These are phyloP conservation scores for Keithomyces neogunnii DNA, from an alignment of 2,329 filamentous ascomycete genomes.

Conservation along the genomic window DNA sequence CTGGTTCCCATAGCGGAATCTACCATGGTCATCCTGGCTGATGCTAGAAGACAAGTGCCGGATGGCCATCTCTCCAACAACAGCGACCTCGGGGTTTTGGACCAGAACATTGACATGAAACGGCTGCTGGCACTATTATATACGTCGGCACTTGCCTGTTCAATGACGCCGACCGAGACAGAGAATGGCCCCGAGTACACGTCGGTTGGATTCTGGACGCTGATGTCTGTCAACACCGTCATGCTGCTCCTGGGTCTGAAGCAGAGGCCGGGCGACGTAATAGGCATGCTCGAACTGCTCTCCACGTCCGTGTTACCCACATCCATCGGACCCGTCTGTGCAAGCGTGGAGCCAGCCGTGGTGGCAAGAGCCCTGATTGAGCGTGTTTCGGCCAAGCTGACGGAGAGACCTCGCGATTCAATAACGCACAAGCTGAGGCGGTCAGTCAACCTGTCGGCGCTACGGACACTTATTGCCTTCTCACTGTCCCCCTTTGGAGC, in stretches of 20 bases:
- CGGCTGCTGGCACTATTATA: constrained; percentile 60
- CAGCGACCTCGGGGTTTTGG: constrained; percentile 29
- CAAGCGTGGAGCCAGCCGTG: constrained; percentile 32
- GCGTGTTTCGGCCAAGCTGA: constrained; percentile 53
- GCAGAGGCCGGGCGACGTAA: constrained; percentile 55
- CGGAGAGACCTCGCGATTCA: constrained; percentile 39
- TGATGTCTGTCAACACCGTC: constrained; percentile 57
- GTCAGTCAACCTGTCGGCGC: constrained; percentile 34
- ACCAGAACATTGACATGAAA: constrained; percentile 52
- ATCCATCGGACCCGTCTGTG: constrained; percentile 58
- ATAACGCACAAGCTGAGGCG: constrained; percentile 30
- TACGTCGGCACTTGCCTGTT: constrained; percentile 51
- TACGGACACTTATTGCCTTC: constrained; percentile 52
- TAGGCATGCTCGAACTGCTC: constrained; percentile 56
- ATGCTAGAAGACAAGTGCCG: constrained; percentile 43
- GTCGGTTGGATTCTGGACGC: constrained; percentile 53
- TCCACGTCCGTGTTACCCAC: constrained; percentile 54
- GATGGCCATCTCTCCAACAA: constrained; percentile 38
- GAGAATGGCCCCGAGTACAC: constrained; percentile 21
- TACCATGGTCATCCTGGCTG: constrained; percentile 51
- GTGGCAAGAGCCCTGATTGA: constrained; percentile 46
- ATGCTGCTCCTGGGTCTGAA: constrained; percentile 59
- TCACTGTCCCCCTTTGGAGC: constrained; percentile 54
- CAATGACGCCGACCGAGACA: constrained; percentile 25
- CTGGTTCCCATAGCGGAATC: constrained; percentile 48